Base-by-base conservation (phyloP, 371 early-diverging fungal species). In the Syncephalastrum contaminatum region DNA sequence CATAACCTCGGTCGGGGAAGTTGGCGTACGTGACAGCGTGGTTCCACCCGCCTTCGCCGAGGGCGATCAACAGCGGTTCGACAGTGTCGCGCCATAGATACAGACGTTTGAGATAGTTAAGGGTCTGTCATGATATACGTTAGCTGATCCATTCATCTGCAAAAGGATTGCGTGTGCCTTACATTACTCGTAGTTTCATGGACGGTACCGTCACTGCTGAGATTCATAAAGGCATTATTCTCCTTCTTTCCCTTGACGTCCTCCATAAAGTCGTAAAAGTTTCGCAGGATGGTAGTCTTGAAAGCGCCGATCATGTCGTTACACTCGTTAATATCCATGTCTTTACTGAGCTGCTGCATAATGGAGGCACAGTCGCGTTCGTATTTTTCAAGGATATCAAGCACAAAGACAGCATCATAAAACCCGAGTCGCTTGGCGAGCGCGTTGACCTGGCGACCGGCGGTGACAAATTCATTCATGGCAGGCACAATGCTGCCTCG, bases 121-220 rank as follows among this genome's bases (percentile, higher is more conserved):
- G 64, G 13, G 87, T 81, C 85, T 87, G 67, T 18, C 2, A 56
- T 8, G 27, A 40, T 14, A 5, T 2, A 22, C 10, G 48, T 47
- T 27, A 53, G 19, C 51, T 19, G 30, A 4, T 42, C 16, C 36
- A 10, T 30, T n/a, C n/a, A n/a, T n/a, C n/a, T 30, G 36, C 36
- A 30, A 30, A 10, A 10, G 0, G 36, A 2, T 40, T 40, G 47
- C 12, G 14, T 1, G 44, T 39, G 19, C 67, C 73, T 64, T 82
- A 89, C 93, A 64, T 85, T 83, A 65, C 87, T 89, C 0, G 92
- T 89, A 58, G 90, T 66, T 64, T 94, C 93, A 62, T 92, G 89
- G 2, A 94, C 92, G 21, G 92, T 92, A 58, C 92, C 94, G 66
- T 94, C 94, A 21, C 67, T 76, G 41, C 91, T 86, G 47, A 91